Evolutionary conservation across 805 yeast genomes (phyloP).

Genomic region (Wickerhamiella azyma): DNA sequence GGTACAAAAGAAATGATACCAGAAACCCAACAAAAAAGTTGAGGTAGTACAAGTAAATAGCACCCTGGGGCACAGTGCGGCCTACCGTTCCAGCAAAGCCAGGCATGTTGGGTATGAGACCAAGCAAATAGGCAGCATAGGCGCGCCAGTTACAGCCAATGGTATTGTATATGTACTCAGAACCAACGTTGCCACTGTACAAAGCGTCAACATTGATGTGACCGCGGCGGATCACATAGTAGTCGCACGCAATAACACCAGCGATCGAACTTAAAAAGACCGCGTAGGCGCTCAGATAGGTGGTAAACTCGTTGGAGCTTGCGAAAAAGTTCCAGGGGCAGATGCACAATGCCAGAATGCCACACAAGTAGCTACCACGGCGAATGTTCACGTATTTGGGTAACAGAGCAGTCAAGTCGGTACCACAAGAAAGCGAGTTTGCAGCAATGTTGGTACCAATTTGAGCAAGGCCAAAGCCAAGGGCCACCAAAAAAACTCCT

Average conservation of each 20-base stretch:
- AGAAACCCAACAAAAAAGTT: slow-evolving; percentile 69
- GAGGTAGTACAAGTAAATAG: slow-evolving; percentile 55
- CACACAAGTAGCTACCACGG: slow-evolving; percentile 71
- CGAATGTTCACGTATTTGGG: slow-evolving; percentile 44
- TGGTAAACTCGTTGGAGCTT: slow-evolving; percentile 59
- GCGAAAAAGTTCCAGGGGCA: slow-evolving; percentile 76
- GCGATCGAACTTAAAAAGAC: slow-evolving; percentile 78
- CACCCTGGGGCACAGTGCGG: slow-evolving; percentile 67
- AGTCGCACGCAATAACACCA: slow-evolving; percentile 52
- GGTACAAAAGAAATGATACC: slow-evolving; percentile 42
- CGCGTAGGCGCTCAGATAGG: slow-evolving; percentile 67
- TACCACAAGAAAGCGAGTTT: slow-evolving; percentile 37
- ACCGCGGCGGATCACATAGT: slow-evolving; percentile 62
- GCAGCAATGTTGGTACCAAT: slow-evolving; percentile 35
- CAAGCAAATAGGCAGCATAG: slow-evolving; percentile 62
- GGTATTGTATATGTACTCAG: slow-evolving; percentile 44
- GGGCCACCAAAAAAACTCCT: slow-evolving; percentile 63
- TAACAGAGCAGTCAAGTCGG: slow-evolving; percentile 34
- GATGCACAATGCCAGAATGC: slow-evolving; percentile 53
- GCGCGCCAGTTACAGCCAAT: slow-evolving; percentile 78
- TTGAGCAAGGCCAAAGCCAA: slow-evolving; percentile 45
- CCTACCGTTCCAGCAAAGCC: slow-evolving; percentile 77
- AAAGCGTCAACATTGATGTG: slow-evolving; percentile 48
- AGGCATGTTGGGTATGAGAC: slow-evolving; percentile 69
- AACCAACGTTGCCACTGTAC: slow-evolving; percentile 35